A percentile compares a stretch with the other conserved stretches of the same genome.
phyloP scores from a whole-genome alignment of 441 rosid genomes.

The Syzygium malaccense region DNA sequence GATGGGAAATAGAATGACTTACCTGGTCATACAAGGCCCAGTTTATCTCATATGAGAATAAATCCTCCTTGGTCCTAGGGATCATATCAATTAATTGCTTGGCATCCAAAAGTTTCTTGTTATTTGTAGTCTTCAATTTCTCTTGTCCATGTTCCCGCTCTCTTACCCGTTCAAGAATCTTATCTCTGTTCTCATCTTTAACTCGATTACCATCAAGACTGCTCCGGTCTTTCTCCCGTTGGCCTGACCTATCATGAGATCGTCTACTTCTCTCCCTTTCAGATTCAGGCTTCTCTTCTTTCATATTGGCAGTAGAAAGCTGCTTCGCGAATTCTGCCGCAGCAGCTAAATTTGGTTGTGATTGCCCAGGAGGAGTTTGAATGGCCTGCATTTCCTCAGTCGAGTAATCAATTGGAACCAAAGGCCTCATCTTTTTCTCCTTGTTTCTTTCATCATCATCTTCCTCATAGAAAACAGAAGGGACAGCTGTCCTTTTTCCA shows the following conservation, averaged over 20 bases:
- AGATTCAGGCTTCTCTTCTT: slow-evolving; percentile 62
- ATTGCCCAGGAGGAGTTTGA: slow-evolving; percentile 52
- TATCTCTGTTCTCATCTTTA: slow-evolving; percentile 51
- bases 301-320: slow-evolving; percentile 57
- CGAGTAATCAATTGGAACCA: slow-evolving; percentile 96
- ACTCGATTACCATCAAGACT: slow-evolving; percentile 38
- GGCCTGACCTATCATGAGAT: slow-evolving; percentile 62
- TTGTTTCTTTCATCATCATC: slow-evolving; percentile 85
- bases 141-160: slow-evolving; percentile 58
- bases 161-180: slow-evolving; percentile 40
- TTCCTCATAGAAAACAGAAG: slow-evolving; percentile 90
- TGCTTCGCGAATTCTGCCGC: slow-evolving; percentile 98
- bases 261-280: slow-evolving; percentile 83
- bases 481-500: slow-evolving; percentile 87
- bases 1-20: neutral
- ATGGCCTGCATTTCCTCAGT: slow-evolving; percentile 90
- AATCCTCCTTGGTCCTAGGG: slow-evolving; percentile 95
- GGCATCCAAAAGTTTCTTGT: slow-evolving; percentile 85
- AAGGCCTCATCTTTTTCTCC: slow-evolving; percentile 90
- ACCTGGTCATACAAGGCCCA: slow-evolving; percentile 94
- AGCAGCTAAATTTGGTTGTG: slow-evolving; percentile 77
- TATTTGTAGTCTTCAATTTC: slow-evolving; percentile 64
- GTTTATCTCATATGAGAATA: slow-evolving; percentile 85
- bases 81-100: slow-evolving; percentile 98
- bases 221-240: slow-evolving; percentile 57